These are phyloP conservation scores for Boletus vermiculosoides DNA, from an alignment of 768 basidiomycete species.

Conservation along the genomic window DNA sequence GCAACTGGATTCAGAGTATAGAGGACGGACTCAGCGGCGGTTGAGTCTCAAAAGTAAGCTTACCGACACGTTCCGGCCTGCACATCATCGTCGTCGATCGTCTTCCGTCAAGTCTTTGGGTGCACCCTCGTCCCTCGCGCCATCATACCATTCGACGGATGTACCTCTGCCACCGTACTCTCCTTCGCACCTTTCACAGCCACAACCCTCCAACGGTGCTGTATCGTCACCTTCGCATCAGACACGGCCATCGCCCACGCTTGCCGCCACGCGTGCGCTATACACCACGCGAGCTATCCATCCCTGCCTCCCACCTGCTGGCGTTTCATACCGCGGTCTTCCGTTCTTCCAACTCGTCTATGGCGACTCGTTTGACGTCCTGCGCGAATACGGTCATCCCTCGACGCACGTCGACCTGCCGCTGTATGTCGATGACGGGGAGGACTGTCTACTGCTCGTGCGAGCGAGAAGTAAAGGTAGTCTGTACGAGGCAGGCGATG, in stretches of 20 bases:
- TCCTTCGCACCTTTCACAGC: constrained; percentile 17
- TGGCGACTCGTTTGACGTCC: constrained; percentile 62
- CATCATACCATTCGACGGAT: constrained; percentile 23
- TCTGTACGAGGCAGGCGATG: constrained; percentile 38
- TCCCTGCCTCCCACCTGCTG: constrained; percentile 60
- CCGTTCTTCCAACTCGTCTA: constrained; percentile 74
- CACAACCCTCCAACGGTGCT: constrained; percentile 16
- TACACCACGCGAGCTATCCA: constrained; percentile 71
- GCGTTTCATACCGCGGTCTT: constrained; percentile 66
- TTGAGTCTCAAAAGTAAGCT: constrained; percentile 34
- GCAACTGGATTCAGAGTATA: constrained; percentile 25
- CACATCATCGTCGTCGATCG: constrained; percentile 34
- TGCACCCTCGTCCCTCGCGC: constrained; percentile 29
- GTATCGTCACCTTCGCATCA: constrained; percentile 10
- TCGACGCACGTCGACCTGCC: constrained; percentile 71
- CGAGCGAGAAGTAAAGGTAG: constrained; percentile 40
- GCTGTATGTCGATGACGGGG: constrained; percentile 72
- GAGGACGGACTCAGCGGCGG: constrained; percentile 30
- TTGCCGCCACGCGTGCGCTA: constrained; percentile 42
- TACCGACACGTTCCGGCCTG: constrained; percentile 31
- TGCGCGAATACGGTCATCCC: constrained; percentile 79
- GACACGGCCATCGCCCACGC: constrained; percentile 25
- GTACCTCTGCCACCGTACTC: constrained; percentile 25
- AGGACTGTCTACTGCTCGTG: constrained; percentile 75
- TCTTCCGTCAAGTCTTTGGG: constrained; percentile 34